Evolutionary conservation across 2,329 filamentous ascomycete genomes (phyloP).

Genomic region (Septoria petroselini): DNA sequence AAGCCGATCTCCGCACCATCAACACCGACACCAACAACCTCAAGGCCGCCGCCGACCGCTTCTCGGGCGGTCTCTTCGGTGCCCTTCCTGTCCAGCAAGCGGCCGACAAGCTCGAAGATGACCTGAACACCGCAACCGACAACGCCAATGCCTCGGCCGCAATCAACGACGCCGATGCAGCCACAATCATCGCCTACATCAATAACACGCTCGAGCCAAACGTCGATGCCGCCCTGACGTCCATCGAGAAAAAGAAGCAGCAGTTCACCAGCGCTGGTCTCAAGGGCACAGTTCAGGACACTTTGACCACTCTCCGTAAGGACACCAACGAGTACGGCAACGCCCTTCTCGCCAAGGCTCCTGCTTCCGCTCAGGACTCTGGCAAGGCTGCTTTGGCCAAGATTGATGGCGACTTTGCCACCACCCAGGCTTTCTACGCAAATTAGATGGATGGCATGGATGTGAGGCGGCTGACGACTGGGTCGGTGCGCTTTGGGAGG

Average conservation of each 20-base stretch:
- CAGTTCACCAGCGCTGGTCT: slow-evolving; percentile 20
- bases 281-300: slow-evolving; percentile 14
- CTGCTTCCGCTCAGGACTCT: slow-evolving; percentile 13
- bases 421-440: slow-evolving; percentile 3
- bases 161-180: slow-evolving; percentile 19
- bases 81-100: slow-evolving; percentile 18
- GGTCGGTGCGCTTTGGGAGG: not conserved
- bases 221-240: slow-evolving; percentile 17
- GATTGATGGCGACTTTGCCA: slow-evolving; percentile 43
- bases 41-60: slow-evolving; percentile 20
- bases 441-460: not conserved
- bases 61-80: slow-evolving; percentile 24
- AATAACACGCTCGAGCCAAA: slow-evolving; percentile 26
- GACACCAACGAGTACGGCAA: slow-evolving; percentile 19
- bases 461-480: not conserved
- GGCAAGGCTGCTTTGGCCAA: slow-evolving; percentile 21
- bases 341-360: slow-evolving; percentile 18
- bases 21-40: slow-evolving; percentile 20
- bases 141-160: slow-evolving; percentile 16
- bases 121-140: slow-evolving; percentile 23
- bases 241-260: slow-evolving; percentile 23
- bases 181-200: slow-evolving; percentile 25
- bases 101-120: slow-evolving; percentile 20
- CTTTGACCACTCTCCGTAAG: slow-evolving; percentile 16
- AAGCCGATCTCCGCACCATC: slow-evolving; percentile 21